Evolutionary conservation across 108 stramenopile species (phyloP).

Genomic region (Pseudonitzschia multistriata): DNA sequence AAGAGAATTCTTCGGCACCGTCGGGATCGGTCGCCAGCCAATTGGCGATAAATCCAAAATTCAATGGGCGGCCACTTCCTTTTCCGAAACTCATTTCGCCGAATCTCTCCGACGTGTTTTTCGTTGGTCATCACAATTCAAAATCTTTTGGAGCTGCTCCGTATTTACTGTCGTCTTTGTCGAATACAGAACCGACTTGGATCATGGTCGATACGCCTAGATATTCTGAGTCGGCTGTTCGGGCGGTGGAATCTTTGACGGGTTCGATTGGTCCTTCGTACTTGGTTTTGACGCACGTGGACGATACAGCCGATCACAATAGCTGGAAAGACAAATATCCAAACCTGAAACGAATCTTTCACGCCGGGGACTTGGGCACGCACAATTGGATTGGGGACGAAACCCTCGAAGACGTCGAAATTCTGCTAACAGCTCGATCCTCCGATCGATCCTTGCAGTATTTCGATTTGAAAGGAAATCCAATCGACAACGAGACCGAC

Average conservation of each 20-base stretch:
- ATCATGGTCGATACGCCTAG: conserved; percentile 68
- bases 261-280: conserved; percentile 49
- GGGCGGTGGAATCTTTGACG: conserved; percentile 40
- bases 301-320: conserved; percentile 74
- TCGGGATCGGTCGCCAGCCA: background rate
- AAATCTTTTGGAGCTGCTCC: conserved; percentile 64
- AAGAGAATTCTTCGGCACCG: conserved; percentile 30
- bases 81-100: conserved; percentile 50
- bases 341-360: conserved; percentile 63
- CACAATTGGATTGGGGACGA: conserved; percentile 71
- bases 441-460: conserved; percentile 16
- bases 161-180: conserved; percentile 39
- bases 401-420: conserved; percentile 59
- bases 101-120: conserved; percentile 38
- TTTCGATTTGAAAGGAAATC: conserved; percentile 41
- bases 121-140: conserved; percentile 66
- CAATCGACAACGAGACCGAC: background rate
- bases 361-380: conserved; percentile 55
- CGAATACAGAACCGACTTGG: conserved; percentile 23
- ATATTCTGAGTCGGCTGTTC: conserved; percentile 37
- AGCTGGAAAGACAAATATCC: conserved; percentile 57
- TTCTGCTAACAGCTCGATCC: conserved; percentile 31
- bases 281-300: conserved; percentile 65
- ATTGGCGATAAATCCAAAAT: conserved; percentile 38
- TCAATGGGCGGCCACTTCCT: conserved; percentile 28